Percentiles rank a stretch among this genome's conserved stretches.
phyloP scores from a whole-genome alignment of 371 early-diverging fungal genomes.

The Mucor saturninus region DNA sequence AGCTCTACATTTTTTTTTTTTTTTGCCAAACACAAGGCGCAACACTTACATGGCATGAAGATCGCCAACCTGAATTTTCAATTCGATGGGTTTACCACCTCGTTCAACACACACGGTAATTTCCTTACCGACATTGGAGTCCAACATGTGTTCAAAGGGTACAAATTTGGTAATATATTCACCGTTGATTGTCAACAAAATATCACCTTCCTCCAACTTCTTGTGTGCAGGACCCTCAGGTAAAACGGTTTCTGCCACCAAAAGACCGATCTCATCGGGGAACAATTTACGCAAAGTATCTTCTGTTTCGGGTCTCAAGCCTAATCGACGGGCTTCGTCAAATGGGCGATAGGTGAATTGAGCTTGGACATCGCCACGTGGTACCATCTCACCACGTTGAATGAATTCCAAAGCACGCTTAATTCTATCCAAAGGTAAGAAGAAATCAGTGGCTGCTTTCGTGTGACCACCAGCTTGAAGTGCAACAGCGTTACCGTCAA shows the following conservation, averaged over 20 bases:
- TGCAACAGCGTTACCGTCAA: conserved; percentile 92
- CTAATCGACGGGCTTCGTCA: conserved; percentile 80
- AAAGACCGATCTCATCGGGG: conserved; percentile 87
- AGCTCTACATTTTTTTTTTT: background rate
- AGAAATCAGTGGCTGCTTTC: conserved; percentile 91
- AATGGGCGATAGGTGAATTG: conserved; percentile 78
- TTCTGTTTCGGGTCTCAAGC: conserved; percentile 73
- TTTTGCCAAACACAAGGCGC: no score
- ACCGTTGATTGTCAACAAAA: conserved; percentile 81
- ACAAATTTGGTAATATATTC: conserved; percentile 85
- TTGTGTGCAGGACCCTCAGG: conserved; percentile 84
- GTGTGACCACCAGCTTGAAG: conserved; percentile 86
- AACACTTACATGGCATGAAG: conserved; percentile 73
- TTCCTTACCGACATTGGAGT: conserved; percentile 73
- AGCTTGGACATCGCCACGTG: conserved; percentile 90
- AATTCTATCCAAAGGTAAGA: conserved; percentile 87
- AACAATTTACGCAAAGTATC: conserved; percentile 66
- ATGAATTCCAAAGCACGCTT: conserved; percentile 79
- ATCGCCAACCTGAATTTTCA: conserved; percentile 66
- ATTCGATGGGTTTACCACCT: conserved; percentile 72
- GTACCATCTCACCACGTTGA: conserved; percentile 69
- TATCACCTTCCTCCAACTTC: conserved; percentile 85
- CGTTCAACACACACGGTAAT: conserved; percentile 72
- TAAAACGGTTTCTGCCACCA: conserved; percentile 81
- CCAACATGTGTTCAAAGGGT: conserved; percentile 77